These are phyloP conservation scores for Polyrhizophydium stewartii DNA, from an alignment of 371 early-diverging fungal genomes.

Conservation along the genomic window DNA sequence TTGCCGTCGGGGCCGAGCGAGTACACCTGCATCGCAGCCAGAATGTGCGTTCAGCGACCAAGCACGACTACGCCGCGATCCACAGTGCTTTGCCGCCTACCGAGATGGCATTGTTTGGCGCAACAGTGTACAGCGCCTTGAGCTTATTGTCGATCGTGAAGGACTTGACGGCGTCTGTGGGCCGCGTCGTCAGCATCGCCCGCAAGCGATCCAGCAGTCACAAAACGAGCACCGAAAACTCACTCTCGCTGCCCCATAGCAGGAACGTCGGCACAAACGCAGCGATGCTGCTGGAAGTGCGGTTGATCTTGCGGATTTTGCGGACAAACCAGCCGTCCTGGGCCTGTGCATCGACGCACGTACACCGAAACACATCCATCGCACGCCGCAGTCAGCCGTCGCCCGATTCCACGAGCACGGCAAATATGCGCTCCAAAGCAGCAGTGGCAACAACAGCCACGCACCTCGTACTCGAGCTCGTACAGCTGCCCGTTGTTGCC, in stretches of 20 bases:
- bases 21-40: conserved; percentile 20
- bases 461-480: conserved; percentile 77
- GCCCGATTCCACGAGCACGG: no score
- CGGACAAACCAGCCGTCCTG: conserved; percentile 83
- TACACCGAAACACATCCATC: neutral
- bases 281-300: conserved; percentile 41
- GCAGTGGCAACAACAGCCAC: neutral
- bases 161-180: conserved; percentile 8
- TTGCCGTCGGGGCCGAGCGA: conserved; percentile 47
- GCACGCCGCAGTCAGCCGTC: neutral
- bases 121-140: conserved; percentile 65
- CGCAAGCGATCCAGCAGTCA: neutral
- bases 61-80: no score
- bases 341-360: conserved; percentile 27
- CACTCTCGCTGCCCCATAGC: conserved; percentile 18
- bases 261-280: conserved; percentile 60
- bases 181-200: no score
- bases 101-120: conserved; percentile 62
- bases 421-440: no score
- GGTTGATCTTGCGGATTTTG: conserved; percentile 67
- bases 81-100: conserved; percentile 39
- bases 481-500: conserved; percentile 78
- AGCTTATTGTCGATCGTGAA: conserved; percentile 68
- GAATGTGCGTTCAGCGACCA: no score
- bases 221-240: neutral